Evolutionary conservation across 257 asterid genomes (phyloP), one percentile per base, ranked within the genome.

Genomic region (Scutellaria barbata): DNA sequence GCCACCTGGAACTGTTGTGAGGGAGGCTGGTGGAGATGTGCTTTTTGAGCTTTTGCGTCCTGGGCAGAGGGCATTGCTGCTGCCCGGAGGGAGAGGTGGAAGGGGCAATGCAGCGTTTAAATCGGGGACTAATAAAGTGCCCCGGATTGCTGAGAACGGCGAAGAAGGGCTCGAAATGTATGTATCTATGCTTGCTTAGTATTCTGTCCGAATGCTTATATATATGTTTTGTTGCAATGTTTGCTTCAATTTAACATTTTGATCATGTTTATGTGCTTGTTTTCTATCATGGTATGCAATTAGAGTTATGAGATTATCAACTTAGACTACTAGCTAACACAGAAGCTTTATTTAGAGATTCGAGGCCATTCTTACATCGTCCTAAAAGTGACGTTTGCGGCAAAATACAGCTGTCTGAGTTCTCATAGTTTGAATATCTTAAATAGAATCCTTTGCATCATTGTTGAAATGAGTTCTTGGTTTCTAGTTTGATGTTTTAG

Each of bases 61-160:
- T 0, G 99, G 98, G 55, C 92, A 94, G 79, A 81, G 79, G 82
- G 98, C 96, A 0, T 58, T 94, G 85, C 71, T 94, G 66, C 69
- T 94, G 81, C 92, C 90, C 0, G 99, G 96, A 30, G 98, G 97
- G 55, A 88, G 96, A 76, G 96, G 99, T 20, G 99, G 99, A 62
- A 86, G 98, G 80, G 99, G 99, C 46, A 94, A 94, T 58, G 86
- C 96, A 0, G 82, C 99, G 1, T 91, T 94, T 82, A 94, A 94
- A 74, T 53, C 96, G 0, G 97, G 97, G 5, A 75, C 41, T 57
- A 95, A 95, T 80, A 95, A 85, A 84, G 99, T 78, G 60, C 99
- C 99, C 35, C 89, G 79, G 88, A 89, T 95, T 57, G 99, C 98
- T 0, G 99, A 95, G 89, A 84, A 83, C 68, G 96, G 99, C 55